Base-by-base conservation (phyloP, 2,329 filamentous ascomycete species). In the Colletotrichum orchidophilum region DNA sequence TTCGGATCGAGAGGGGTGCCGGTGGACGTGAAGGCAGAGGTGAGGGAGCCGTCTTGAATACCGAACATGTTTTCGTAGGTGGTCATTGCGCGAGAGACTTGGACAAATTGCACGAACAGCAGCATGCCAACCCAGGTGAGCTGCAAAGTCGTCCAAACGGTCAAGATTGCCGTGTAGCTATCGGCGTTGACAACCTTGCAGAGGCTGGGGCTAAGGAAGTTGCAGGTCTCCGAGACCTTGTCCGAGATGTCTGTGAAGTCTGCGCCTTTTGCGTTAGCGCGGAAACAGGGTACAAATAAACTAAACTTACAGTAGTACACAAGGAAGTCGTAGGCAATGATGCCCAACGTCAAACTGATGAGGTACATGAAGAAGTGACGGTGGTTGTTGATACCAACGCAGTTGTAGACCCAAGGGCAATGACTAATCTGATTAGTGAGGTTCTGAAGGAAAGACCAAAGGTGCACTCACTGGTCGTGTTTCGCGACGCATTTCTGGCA, bases 111-210 rank as follows among this genome's bases (percentile, higher is more conserved):
- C 5, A 98, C 97, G 74, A 95, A 93, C 71, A 98, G 87, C 39
- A 99, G 91, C 95, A 99, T 98, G n/a, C 93, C 92, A 3, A 98
- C 94, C 96, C 96, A 99, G 24, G 94, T 92, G 35, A 98, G 88
- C 81, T 99, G 97, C 53, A 98, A 85, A 2, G 89, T 87, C 7
- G 89, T 88, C 96, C 96, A 99, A 31, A 94, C 83, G 13, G 89
- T 89, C 24, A 97, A 86, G 12, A 97, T 85, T 29, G 97, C 87
- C 1, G 94, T 96, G 80, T 96, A 97, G 0, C 94, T 87, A 78
- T 98, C 96, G 61, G 92, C 90, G 77, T 94, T 93, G 75, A 97
- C 85, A 49, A 94, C 85, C 57, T 88, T 87, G 86, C 96, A 99
- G 9, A 98, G 82, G 0, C 86, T 83, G 1, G 92, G 87, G n/a